A percentile compares a stretch with the other conserved stretches of the same genome.
Evolutionary conservation across 805 yeast species (phyloP).

Genomic region (Cyberlindnera amylophila): DNA sequence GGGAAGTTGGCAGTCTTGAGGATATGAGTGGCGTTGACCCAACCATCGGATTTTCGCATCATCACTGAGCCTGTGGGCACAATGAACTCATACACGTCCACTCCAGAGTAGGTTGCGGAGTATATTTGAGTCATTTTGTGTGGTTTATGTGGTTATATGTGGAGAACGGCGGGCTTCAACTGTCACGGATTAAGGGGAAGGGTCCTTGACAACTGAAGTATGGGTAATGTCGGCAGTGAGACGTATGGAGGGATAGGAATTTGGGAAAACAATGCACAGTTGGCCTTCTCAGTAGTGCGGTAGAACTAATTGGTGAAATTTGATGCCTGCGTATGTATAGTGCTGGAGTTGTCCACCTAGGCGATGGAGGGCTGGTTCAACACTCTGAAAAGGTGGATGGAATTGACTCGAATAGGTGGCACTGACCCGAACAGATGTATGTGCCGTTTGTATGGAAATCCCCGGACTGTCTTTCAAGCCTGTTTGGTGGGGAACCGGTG

Average conservation of each 20-base stretch:
- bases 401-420: no score
- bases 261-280: no score
- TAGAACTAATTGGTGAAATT: no score
- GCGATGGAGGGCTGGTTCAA: constrained; percentile 1
- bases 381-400: not conserved
- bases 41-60: constrained; percentile 72
- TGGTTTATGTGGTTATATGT: not conserved
- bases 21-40: constrained; percentile 95
- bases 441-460: no score
- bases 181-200: not conserved
- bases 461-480: no score
- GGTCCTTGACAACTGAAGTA: not conserved
- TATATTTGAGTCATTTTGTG: constrained; percentile 41
- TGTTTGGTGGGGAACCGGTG: no score
- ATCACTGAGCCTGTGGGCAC: constrained; percentile 68
- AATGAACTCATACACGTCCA: constrained; percentile 77
- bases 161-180: not conserved
- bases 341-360: not conserved
- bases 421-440: no score
- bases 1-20: constrained; percentile 91
- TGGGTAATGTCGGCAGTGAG: not conserved
- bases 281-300: no score
- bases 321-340: no score
- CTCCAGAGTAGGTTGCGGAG: constrained; percentile 76
- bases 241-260: no score